Evolutionary conservation across 352 stramenopile species (phyloP), one percentile per base, ranked within the genome.

Genomic region (Lagenidium sp.): DNA sequence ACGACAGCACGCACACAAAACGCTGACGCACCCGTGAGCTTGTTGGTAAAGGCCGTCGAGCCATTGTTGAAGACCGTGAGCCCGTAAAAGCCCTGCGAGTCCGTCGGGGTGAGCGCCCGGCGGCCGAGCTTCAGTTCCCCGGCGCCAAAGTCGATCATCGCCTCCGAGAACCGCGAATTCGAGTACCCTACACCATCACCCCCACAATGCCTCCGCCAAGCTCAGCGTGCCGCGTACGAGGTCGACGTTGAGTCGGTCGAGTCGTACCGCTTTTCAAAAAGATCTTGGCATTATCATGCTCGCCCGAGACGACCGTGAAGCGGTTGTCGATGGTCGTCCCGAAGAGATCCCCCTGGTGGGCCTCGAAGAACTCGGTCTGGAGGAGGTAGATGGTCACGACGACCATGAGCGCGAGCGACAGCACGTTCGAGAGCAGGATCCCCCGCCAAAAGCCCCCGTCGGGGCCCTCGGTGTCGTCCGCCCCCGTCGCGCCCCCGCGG

Each of bases 371-470:
- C 47, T 89, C 76, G 8, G 76, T 81, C 44, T 88, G 74, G 46
- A 69, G 71, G 20, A 92, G 60, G 50, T 88, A 88, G 18, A 84
- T 63, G 18, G 68, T 65, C 13, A 85, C 55, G 19, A 63, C 53
- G n/a, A 41, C 60, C 52, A 89, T 67, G 6, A 90, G 58, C 1
- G 55, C 59, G 29, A 92, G 72, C 44, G 74, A 87, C 30, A 92
- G 44, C 36, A 89, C 18, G 36, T 73, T 90, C 36, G 72, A 62
- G 11, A 85, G 38, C 26, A 82, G 60, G 37, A 92, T 78, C 3
- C 58, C 60, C 22, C 66, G 86, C 80, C 80, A 92, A 44, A 92
- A 92, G n/a, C n/a, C n/a, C n/a, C n/a, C n/a, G n/a, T n/a, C n/a
- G n/a, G n/a, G n/a, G n/a, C n/a, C n/a, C n/a, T n/a, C n/a, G n/a